Evolutionary conservation across 768 basidiomycete species (phyloP), one percentile per base, ranked within the genome.

Genomic region (Russula earlei): DNA sequence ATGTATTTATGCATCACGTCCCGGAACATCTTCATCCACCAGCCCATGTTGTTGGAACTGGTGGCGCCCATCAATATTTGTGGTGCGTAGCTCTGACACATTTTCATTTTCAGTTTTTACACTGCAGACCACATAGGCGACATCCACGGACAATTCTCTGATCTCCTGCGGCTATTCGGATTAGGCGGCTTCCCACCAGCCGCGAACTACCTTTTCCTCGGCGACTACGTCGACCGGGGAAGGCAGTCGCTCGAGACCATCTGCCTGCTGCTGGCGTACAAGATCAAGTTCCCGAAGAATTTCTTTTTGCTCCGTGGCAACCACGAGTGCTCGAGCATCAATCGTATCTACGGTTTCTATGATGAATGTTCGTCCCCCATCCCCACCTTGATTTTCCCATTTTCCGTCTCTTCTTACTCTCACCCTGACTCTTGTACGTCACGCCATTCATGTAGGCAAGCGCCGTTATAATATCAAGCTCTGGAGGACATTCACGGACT

Each of bases 211-310:
- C 87, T 99, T 63, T 99, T 98, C 82, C 84, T 98, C 53, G 95
- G 95, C 61, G 95, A 98, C 75, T 98, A 98, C 68, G 95, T 98
- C 67, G 95, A 98, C 75, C 86, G 95, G 70, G 95, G 95, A 65
- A 97, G 97, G 73, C 95, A 98, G 72, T 91, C 89, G 48, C 81
- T 98, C 66, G 95, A 98, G 75, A 98, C 95, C 15, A 98, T 98
- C 70, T 97, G 94, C 69, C 84, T 98, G 37, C 81, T 98, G 57
- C 84, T 98, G 62, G 94, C 94, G 45, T 98, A 98, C 87, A 98
- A 98, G 81, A 94, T 95, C 79, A 98, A 97, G 80, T 98, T 96
- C 78, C 95, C 95, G 50, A 94, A 97, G 82, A 98, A 98, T 79
- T 98, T 98, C 76, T 98, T 98, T 78, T 92, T 98, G 70, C 81